phyloP scores from a whole-genome alignment of 441 rosid genomes.

The Pelargonium myrrhifolium region DNA sequence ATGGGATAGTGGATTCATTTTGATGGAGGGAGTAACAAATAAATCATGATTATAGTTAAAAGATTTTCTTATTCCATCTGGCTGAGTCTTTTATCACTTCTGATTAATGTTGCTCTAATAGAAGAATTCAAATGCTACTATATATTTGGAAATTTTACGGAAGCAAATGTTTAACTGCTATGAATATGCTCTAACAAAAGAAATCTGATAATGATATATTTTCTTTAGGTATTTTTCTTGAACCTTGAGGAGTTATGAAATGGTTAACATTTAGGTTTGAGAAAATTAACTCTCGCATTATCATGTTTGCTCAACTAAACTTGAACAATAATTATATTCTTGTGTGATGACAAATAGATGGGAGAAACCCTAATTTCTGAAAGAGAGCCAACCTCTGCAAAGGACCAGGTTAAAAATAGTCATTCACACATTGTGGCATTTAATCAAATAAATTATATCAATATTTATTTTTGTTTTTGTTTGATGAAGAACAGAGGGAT shows the following conservation, averaged over 20 bases:
- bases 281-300: background rate
- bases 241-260: background rate
- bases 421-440: background rate
- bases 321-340: background rate
- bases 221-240: background rate
- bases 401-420: background rate
- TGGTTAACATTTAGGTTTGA: background rate
- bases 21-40: background rate
- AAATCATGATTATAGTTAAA: background rate
- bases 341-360: background rate
- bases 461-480: background rate
- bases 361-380: background rate
- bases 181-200: too few relatives aligned
- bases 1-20: too few relatives aligned
- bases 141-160: background rate
- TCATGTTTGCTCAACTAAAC: background rate
- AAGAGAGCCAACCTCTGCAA: background rate
- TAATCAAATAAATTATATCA: background rate
- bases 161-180: background rate
- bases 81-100: background rate
- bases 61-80: background rate
- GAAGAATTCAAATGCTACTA: background rate
- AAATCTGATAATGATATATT: background rate
- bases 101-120: background rate
- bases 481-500: slow-evolving; percentile 5